Evolutionary conservation across 2,329 filamentous ascomycete genomes (phyloP), one percentile per base, ranked within the genome.

Genomic region (Calonectria henricotiae): DNA sequence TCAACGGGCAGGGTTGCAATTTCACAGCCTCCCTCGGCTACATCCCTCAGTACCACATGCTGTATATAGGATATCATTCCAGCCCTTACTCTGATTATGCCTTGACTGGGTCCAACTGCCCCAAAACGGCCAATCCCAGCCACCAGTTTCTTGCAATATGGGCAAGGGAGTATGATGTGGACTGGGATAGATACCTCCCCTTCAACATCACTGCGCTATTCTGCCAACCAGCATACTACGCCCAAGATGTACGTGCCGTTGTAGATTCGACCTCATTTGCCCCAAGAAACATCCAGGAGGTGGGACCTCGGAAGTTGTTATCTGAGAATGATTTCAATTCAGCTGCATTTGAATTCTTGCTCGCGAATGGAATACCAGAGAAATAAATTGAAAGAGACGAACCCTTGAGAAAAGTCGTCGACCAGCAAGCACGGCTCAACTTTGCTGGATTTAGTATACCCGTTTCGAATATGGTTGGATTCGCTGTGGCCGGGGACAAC

Each of bases 221-320:
- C 58, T 89, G 87, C 58, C 76, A 83, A 25, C 69, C 86, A 0
- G 72, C 39, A 0, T 90, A 89, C 66, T 85, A 82, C 60, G 79
- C 82, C n/a, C 86, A 88, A 44, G 13, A 79, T 0, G 86, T 87
- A 0, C 75, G 78, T 0, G 84, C 85, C 0, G 85, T 81, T 0
- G 79, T 90, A 0, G 62, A 67, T 1, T 68, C 77, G 0, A 0
- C 13, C 0, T 71, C 35, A 0, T 37, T 71, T 0, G 62, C 65
- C 79, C 0, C 2, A 72, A 1, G 60, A 70, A 0, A 37, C 37
- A 0, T 71, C 67, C 0, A 44, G 81, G 0, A 30, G 71, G 0
- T 11, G 0, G 64, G 75, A 0, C 39, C 32, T 0, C 62, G 80
- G 7, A 11, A 3, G 0, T 68, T 84, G 0, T 27, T 58, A 25